Base-by-base conservation (phyloP, 129 eudicot species). In the Saussurea involucrata region DNA sequence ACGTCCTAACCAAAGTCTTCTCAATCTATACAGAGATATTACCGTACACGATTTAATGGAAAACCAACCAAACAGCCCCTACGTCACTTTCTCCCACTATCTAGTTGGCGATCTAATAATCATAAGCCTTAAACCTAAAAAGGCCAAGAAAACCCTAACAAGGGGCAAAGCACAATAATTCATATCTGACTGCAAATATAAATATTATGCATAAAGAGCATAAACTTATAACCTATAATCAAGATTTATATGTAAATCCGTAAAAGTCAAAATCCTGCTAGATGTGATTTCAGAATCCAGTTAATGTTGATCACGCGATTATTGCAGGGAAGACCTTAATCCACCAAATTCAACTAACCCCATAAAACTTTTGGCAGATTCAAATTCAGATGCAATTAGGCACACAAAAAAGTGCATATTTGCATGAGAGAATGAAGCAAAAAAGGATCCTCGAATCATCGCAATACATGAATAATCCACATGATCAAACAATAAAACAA, bases 301-400 rank as follows among this genome's bases (percentile, higher is more conserved):
- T 28, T 17, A 27, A 53, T 82, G 78, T 10, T 71, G 32, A 82
- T 77, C 82, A 66, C 24, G 49, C 72, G 12, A 46, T 17, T 27
- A 32, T 13, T 31, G 18, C 29, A 55, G 20, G 24, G 27, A 73
- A 6, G 33, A 3, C 34, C 25, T 68, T n/a, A 82, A 77, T 36
- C 75, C 8, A 81, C 68, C 75, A 63, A 72, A 72, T 80, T 80
- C 72, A 69, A 76, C 69, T 69, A 84, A 80, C 74, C 88, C 81
- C 21, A 13, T 21, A 64, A 42, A 76, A 82, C 10, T 13, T 58
- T 20, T 33, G 18, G 8, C 74, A 66, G 69, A 72, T 21, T 72
- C 79, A 67, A 37, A 24, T 66, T 64, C 68, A 44, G 42, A 63
- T 0, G 33, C 74, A 76, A 76, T 63, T 18, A 34, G 28, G 29